Evolutionary conservation across 306 rosid genomes (phyloP), one percentile per base, ranked within the genome.

Genomic region (Alnus rubra): DNA sequence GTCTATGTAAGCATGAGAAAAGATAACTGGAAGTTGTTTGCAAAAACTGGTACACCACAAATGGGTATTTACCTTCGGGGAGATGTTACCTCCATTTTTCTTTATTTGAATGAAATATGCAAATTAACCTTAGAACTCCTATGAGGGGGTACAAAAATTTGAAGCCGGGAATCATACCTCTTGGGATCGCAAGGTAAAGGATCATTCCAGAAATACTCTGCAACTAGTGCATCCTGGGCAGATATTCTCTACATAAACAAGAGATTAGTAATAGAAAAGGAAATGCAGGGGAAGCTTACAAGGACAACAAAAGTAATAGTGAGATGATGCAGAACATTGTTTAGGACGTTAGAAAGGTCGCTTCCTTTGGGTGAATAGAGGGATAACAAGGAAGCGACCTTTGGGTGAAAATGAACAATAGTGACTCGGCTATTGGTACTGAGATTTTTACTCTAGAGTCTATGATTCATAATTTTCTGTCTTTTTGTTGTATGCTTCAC

Each of bases 171-270:
- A 39, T 52, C 74, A 55, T 68, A 89, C 95, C 91, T 88, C 84
- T 84, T 88, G 1, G 95, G 95, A 82, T 88, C 92, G 5, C 92
- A 88, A 31, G 95, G 95, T 71, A 87, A 75, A 12, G 95, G 95
- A 82, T 91, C 92, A 63, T 83, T 81, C 93, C 93, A 87, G 81
- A 91, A 91, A 86, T 91, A 91, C 74, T 91, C 93, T 4, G 93
- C 91, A 84, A 89, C 91, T 69, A 91, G 89, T 18, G 96, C 92
- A 79, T 91, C 90, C 74, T 86, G 84, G 0, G 93, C 93, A 63
- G 90, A 80, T 71, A 88, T 85, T 84, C 96, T 91, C 91, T 90
- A 71, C 37, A 60, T 19, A 78, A 31, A 23, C 74, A 35, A 56
- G 71, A 55, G 50, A 78, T 13, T 39, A 37, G 74, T 54, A 85